These are phyloP conservation scores for Pachyrhizus erosus DNA, from an alignment of 306 rosid species.

Conservation along the genomic window DNA sequence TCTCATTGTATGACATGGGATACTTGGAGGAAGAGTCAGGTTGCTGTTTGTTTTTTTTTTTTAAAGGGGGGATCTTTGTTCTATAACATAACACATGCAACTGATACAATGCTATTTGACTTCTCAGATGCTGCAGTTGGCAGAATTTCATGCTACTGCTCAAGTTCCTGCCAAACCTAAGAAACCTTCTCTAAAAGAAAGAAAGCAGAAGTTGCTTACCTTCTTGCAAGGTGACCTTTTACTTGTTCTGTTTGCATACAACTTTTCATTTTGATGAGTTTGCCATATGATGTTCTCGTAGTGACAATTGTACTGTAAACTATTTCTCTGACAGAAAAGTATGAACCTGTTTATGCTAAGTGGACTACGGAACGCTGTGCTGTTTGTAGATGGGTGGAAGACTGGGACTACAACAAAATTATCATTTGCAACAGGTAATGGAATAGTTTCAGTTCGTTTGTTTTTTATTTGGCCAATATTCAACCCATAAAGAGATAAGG, in stretches of 20 bases:
- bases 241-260: constrained; percentile 33
- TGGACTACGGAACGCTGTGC: constrained; percentile 99
- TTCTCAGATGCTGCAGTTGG: constrained; percentile 94
- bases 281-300: constrained; percentile 35
- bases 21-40: neutral
- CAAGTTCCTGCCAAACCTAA: constrained; percentile 77
- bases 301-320: constrained; percentile 29
- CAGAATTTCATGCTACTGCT: constrained; percentile 87
- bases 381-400: constrained; percentile 99
- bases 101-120: constrained; percentile 45
- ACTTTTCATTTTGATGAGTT: constrained; percentile 35
- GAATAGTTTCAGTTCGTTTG: constrained; percentile 20
- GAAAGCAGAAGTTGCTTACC: constrained; percentile 86
- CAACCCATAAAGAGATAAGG: constrained; percentile 9
- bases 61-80: neutral
- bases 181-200: constrained; percentile 84
- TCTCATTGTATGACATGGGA: neutral
- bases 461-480: constrained; percentile 17
- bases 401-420: constrained; percentile 99
- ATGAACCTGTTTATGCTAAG: constrained; percentile 90
- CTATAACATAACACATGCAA: neutral
- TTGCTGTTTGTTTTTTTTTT: neutral
- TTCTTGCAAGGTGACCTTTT: constrained; percentile 82
- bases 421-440: constrained; percentile 94
- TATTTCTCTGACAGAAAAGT: constrained; percentile 71